Percentiles rank a stretch among this genome's conserved stretches.
Conservation (phyloP, 176 grass and related monocot genomes). For the Eleusine coracana region DNA sequence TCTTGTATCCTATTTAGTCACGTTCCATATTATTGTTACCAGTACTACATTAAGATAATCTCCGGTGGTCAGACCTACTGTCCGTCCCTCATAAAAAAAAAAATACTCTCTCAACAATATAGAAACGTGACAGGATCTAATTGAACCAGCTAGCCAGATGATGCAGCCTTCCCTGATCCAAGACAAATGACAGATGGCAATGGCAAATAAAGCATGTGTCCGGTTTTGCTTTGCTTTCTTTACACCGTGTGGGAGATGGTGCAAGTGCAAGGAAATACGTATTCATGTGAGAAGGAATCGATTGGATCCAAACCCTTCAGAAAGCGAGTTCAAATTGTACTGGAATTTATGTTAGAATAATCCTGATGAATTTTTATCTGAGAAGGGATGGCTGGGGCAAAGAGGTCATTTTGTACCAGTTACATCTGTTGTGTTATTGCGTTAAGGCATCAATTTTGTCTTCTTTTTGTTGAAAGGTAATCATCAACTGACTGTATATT, state of each 20-base stretch:
- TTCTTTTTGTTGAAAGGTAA: neutral
- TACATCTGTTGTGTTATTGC: no score
- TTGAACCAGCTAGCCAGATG: neutral
- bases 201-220: neutral
- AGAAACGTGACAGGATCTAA: neutral
- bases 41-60: neutral
- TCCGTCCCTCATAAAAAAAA: neutral
- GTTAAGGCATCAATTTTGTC: no score
- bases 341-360: neutral
- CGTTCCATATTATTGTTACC: neutral
- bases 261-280: neutral
- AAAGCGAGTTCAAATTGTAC: neutral
- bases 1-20: neutral
- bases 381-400: neutral
- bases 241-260: neutral
- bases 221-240: neutral
- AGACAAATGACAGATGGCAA: neutral
- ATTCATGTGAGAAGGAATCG: neutral
- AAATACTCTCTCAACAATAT: neutral
- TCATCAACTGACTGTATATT: neutral
- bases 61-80: neutral
- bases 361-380: no score
- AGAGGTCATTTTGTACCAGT: neutral
- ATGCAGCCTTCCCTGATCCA: neutral
- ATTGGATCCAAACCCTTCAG: neutral